A percentile compares a stretch with the other conserved stretches of the same genome.
These are phyloP conservation scores for Kwoniella mangroviensis DNA, from an alignment of 768 basidiomycete species.

Conservation along the genomic window DNA sequence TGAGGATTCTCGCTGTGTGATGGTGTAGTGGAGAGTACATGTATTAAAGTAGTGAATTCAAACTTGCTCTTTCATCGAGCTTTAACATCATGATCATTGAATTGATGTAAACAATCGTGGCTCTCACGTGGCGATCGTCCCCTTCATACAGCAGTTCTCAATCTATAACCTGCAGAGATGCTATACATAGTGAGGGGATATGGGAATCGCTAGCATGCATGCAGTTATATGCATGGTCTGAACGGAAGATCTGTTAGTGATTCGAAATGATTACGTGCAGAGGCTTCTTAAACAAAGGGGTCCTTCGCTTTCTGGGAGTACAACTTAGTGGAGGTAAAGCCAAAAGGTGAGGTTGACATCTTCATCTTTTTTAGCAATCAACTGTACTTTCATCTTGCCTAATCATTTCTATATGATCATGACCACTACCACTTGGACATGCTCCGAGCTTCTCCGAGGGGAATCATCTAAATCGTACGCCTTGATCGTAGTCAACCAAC, in stretches of 20 bases:
- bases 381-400: neutral
- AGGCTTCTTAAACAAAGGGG: too few species aligned
- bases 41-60: too few species aligned
- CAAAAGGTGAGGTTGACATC: too few species aligned
- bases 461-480: constrained; percentile 26
- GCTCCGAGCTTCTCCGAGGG: constrained; percentile 21
- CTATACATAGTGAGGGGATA: too few species aligned
- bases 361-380: neutral
- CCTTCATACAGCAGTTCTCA: neutral
- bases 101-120: constrained; percentile 8
- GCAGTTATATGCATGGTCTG: neutral
- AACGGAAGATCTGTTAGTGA: neutral
- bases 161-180: neutral
- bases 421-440: constrained; percentile 10
- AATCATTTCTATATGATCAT: neutral
- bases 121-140: neutral
- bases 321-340: neutral
- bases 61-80: too few species aligned
- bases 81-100: too few species aligned
- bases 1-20: neutral
- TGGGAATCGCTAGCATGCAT: neutral
- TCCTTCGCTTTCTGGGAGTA: neutral
- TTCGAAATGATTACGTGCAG: too few species aligned
- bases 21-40: too few species aligned
- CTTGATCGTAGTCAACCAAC: constrained; percentile 87